These are phyloP conservation scores for Blastobotrys persicus DNA, from an alignment of 1,139 yeast species.

Conservation along the genomic window DNA sequence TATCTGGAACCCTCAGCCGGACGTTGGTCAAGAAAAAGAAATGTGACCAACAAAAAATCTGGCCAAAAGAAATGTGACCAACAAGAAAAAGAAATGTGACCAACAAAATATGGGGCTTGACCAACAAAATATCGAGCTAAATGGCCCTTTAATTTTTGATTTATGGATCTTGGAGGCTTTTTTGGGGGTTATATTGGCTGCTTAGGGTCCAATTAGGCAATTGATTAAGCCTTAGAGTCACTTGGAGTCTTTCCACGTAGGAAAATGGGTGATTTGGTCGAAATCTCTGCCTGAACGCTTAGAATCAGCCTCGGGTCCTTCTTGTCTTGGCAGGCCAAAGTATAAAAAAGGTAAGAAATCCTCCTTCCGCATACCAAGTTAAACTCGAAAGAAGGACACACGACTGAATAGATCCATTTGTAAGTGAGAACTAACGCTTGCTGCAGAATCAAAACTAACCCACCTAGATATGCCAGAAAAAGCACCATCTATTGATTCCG, in stretches of 20 bases:
- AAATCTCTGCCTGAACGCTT: neutral
- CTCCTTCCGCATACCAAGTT: too few species aligned
- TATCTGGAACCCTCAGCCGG: neutral
- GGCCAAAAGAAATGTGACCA: neutral
- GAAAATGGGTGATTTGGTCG: neutral
- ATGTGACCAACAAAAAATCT: neutral
- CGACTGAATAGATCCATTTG: too few species aligned
- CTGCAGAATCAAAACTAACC: too few species aligned
- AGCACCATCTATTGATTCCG: neutral
- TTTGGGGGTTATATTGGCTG: neutral
- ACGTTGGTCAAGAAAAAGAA: neutral
- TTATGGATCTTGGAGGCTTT: too few species aligned
- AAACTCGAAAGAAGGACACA: too few species aligned
- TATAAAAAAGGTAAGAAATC: neutral
- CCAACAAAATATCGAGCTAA: neutral
- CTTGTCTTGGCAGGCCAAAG: neutral
- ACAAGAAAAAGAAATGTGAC: neutral
- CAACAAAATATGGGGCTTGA: neutral
- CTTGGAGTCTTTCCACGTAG: too few species aligned
- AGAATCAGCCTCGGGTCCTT: neutral
- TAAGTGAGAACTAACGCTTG: too few species aligned
- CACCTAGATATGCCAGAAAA: neutral
- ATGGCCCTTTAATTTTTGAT: neutral
- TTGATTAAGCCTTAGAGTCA: too few species aligned
- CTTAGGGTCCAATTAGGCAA: too few species aligned